phyloP scores from a whole-genome alignment of 202 grass and related monocot species.

The Saccharum hybrid region DNA sequence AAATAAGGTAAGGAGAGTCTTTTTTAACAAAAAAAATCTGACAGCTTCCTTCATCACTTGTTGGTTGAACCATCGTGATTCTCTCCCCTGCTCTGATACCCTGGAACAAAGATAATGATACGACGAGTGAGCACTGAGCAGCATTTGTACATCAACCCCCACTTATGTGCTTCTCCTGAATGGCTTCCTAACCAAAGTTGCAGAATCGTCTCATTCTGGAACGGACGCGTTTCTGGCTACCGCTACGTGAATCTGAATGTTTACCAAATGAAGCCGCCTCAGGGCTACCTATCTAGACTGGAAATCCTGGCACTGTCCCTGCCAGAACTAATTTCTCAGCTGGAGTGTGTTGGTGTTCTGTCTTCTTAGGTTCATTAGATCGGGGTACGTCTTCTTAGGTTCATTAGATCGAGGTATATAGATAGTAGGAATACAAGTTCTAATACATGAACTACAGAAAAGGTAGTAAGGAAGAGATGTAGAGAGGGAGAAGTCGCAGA shows the following conservation, averaged over 20 bases:
- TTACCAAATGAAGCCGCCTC: slow-evolving; percentile 1
- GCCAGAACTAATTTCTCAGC: background rate
- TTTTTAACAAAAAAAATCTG: background rate
- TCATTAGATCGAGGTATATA: too few species aligned
- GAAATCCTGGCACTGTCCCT: background rate
- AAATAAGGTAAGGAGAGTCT: background rate
- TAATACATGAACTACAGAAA: too few species aligned
- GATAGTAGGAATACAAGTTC: too few species aligned
- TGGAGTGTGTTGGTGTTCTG: background rate
- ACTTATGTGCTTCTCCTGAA: background rate
- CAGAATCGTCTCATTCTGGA: slow-evolving; percentile 17
- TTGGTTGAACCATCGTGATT: background rate
- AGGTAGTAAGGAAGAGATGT: too few species aligned
- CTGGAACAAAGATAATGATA: too few species aligned
- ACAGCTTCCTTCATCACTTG: background rate
- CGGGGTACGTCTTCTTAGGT: too few species aligned
- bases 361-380: too few species aligned
- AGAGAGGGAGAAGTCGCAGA: too few species aligned
- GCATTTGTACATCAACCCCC: too few species aligned
- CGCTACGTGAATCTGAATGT: background rate
- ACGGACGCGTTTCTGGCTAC: background rate
- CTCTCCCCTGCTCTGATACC: too few species aligned
- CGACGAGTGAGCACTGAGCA: too few species aligned
- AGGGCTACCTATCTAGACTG: background rate
- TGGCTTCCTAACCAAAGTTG: slow-evolving; percentile 1